Base-by-base conservation (phyloP, 2,329 filamentous ascomycete genomes). In the Sporothrix dimorphospora region DNA sequence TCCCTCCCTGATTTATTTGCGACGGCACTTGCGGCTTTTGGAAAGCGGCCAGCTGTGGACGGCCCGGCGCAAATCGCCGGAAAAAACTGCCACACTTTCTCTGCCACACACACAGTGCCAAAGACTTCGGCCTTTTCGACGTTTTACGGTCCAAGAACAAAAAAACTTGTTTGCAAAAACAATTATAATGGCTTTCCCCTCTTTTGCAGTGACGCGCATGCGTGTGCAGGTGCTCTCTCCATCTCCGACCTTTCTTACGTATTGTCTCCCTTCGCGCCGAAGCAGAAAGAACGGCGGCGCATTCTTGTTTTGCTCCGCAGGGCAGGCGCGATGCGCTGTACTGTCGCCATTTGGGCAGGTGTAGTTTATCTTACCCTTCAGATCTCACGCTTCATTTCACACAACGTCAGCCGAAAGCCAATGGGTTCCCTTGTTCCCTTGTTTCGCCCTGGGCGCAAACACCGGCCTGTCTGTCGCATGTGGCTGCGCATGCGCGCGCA, bases 41-140 rank as follows among this genome's bases (percentile, higher is more conserved):
- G 11, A 16, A 49, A 51, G 55, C 71, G 68, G 69, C 73, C 73
- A 74, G 65, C 71, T 74, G 71, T 73, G 30, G 59, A 66, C 73
- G 73, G 73, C 69, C 71, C 71, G 71, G 71, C 73, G 73, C 71
- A 72, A 71, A 61, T 40, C 30, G 34, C 34, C 34, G 14, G 34
- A 59, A 66, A 67, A 38, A 38, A 68, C 34, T 69, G 38, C 45
- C 65, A 66, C 63, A 65, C 21, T 45, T 59, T 59, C 40, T 65
- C 38, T 65, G 59, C 59, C 59, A 65, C 59, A 40, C 55, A n/a
- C 55, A 65, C 59, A 65, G 59, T 65, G 59, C 59, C 59, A 27
- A 38, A 65, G 11, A 45, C 6, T 27, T 24, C 14, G 7, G 16
- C 9, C n/a, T 66, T 66, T 45, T 38, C n/a, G 59, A 65, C 42